Evolutionary conservation across 352 stramenopile species (phyloP), one percentile per base, ranked within the genome.

Genomic region (Bremia lactucae): DNA sequence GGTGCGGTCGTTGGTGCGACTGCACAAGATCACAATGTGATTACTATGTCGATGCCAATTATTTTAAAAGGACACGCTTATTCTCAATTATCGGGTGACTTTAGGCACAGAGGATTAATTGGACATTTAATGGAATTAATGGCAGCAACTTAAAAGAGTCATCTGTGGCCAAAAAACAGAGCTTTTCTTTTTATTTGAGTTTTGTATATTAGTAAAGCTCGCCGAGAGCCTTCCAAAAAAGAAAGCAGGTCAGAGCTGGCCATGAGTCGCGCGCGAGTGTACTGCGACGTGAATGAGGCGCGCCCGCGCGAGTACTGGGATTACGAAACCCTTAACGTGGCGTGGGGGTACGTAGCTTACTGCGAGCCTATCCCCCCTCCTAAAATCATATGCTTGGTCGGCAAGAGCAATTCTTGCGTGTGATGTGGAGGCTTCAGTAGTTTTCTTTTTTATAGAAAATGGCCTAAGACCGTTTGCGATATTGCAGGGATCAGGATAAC

Each of bases 271-370:
- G 73, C 76, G 24, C 65, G 82, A 11, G 91, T 97, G 46, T 97
- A 97, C 62, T 81, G 83, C 29, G 85, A 97, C 64, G 88, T 96
- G 25, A 97, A 97, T 55, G 77, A 97, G 57, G 94, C 96, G 60
- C 87, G 95, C 26, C 95, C 95, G 15, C 78, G 93, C 41, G 94
- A 98, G 59, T 99, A 99, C 71, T 99, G 96, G 96, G 96, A 99
- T 73, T 99, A 99, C 62, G 96, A 99, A 68, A 97, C 88, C 55
- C 71, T 99, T n/a, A 93, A 89, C 41, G 92, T 99, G 31, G 94
- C 89, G 22, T 98, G 95, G 95, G 84, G 83, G 77, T 92, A 51
- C 49, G 66, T 60, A 31, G 5, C 29, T 46, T 41, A 1, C 50
- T 22, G 26, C 21, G 6, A 6, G 11, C 34, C 16, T 33, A 33